Conservation (phyloP, 1,139 yeast species). For the Kodamaea derodonti region DNA sequence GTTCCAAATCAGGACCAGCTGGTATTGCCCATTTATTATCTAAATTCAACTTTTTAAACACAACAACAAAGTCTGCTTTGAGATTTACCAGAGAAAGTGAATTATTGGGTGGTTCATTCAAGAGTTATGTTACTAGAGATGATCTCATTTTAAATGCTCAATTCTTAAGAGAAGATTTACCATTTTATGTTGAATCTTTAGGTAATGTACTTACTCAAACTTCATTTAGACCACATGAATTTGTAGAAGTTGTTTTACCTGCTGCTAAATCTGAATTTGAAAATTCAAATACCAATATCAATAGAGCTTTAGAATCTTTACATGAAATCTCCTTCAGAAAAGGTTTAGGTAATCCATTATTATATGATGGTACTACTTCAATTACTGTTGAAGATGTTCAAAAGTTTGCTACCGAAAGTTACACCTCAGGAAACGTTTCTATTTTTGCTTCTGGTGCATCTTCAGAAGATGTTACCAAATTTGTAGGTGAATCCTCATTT, state of each 20-base stretch:
- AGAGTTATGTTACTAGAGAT: slow-evolving; percentile 76
- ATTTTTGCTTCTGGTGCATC: slow-evolving; percentile 73
- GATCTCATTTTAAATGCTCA: slow-evolving; percentile 72
- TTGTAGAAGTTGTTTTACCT: slow-evolving; percentile 77
- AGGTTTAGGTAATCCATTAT: slow-evolving; percentile 84
- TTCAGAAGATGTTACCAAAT: slow-evolving; percentile 63
- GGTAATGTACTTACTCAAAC: slow-evolving; percentile 74
- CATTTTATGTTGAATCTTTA: slow-evolving; percentile 85
- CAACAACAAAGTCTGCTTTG: slow-evolving; percentile 79
- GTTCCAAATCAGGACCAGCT: slow-evolving; percentile 69
- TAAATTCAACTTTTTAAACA: slow-evolving; percentile 81
- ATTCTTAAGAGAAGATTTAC: slow-evolving; percentile 84
- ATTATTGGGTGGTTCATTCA: slow-evolving; percentile 81
- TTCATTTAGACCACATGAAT: slow-evolving; percentile 77
- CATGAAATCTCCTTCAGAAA: slow-evolving; percentile 80
- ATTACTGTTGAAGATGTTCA: slow-evolving; percentile 65
- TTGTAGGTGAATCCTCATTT: slow-evolving; percentile 67
- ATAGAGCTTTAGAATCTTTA: slow-evolving; percentile 71
- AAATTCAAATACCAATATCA: slow-evolving; percentile 49
- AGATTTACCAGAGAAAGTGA: slow-evolving; percentile 95
- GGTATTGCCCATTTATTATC: slow-evolving; percentile 87
- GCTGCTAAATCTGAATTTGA: slow-evolving; percentile 59
- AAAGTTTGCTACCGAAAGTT: slow-evolving; percentile 63
- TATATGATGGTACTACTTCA: slow-evolving; percentile 61
- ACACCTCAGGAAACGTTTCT: slow-evolving; percentile 67